Percentiles rank a stretch among this genome's conserved stretches.
Evolutionary conservation across 257 asterid species (phyloP).

Genomic region (Paulownia fortunei): DNA sequence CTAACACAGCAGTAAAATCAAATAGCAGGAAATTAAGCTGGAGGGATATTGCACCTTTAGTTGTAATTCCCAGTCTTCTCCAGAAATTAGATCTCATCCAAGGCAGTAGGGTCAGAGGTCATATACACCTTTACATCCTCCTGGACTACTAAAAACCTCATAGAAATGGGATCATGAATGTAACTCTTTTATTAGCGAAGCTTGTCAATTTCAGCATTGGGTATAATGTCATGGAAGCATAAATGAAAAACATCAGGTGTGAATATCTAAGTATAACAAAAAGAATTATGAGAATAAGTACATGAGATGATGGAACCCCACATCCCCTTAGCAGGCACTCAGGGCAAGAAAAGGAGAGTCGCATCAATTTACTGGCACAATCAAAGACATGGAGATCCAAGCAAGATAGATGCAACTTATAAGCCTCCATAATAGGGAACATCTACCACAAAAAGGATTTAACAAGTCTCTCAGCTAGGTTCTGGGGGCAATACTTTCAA

Average conservation of each 20-base stretch:
- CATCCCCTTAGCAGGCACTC: too few relatives aligned
- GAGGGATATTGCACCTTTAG: too few relatives aligned
- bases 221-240: not conserved
- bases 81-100: too few relatives aligned
- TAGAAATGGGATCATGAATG: not conserved
- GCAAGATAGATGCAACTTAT: not conserved
- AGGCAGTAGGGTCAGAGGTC: too few relatives aligned
- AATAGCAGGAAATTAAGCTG: too few relatives aligned
- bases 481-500: constrained; percentile 87
- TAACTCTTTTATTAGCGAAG: not conserved
- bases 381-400: too few relatives aligned
- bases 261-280: not conserved
- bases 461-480: constrained; percentile 50
- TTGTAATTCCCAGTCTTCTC: too few relatives aligned
- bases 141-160: not conserved
- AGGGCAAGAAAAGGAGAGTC: constrained; percentile 4
- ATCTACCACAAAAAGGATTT: not conserved
- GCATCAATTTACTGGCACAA: constrained; percentile 3
- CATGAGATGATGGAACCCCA: not conserved
- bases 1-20: too few relatives aligned
- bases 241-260: not conserved
- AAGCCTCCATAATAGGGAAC: not conserved
- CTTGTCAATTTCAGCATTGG: not conserved
- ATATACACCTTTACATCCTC: too few relatives aligned
- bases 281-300: not conserved